phyloP scores from a whole-genome alignment of 495 filamentous ascomycete genomes.

The Penicillium robsamsonii region DNA sequence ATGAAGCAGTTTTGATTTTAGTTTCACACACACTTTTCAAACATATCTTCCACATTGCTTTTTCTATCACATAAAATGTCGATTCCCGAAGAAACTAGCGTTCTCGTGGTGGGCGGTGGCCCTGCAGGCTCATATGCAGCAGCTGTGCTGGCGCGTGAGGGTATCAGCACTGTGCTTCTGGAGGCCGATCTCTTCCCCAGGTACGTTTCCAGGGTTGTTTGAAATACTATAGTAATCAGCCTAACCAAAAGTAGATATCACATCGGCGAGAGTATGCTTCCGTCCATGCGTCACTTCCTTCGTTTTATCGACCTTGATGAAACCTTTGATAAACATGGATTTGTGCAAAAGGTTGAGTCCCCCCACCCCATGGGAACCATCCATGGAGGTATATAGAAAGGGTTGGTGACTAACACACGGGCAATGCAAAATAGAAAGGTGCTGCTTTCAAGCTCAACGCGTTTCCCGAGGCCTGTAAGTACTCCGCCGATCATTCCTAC shows the following conservation, averaged over 20 bases:
- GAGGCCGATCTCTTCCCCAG: constrained; percentile 18
- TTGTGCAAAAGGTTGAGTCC: constrained; percentile 40
- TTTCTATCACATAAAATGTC: not conserved
- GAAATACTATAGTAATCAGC: not conserved
- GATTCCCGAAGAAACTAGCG: constrained; percentile 29
- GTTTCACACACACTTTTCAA: too few species aligned
- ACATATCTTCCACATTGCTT: too few species aligned
- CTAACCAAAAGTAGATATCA: not conserved
- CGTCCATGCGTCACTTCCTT: constrained; percentile 48
- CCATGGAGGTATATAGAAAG: too few species aligned
- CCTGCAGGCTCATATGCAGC: constrained; percentile 49
- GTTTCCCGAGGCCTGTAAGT: constrained; percentile 28
- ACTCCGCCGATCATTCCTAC: too few species aligned
- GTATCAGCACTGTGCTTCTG: constrained; percentile 38
- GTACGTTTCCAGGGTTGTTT: not conserved
- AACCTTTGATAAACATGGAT: constrained; percentile 45
- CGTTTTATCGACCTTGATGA: constrained; percentile 48
- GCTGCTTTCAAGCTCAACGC: constrained; percentile 46
- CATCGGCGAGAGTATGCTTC: constrained; percentile 42
- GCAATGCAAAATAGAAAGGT: constrained; percentile 29
- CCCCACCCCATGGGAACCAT: too few species aligned
- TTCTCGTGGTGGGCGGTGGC: constrained; percentile 48
- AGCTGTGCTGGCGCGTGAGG: constrained; percentile 43
- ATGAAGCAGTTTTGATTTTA: too few species aligned
- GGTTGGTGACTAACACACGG: too few species aligned